These are phyloP conservation scores for Emergomyces orientalis DNA, from an alignment of 2,329 filamentous ascomycete genomes.

Conservation along the genomic window DNA sequence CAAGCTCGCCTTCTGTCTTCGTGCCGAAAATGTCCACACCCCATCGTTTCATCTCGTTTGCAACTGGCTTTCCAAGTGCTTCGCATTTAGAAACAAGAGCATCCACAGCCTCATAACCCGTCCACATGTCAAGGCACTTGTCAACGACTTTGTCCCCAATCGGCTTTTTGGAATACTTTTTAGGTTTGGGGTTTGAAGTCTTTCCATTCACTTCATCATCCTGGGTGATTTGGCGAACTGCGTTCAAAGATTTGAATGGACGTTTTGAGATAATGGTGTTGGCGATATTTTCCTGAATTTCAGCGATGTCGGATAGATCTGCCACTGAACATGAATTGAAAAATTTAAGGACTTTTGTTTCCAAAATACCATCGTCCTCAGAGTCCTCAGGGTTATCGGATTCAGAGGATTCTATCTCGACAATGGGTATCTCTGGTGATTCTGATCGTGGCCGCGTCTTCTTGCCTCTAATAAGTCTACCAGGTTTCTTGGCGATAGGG, in stretches of 20 bases:
- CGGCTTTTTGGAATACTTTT: constrained; percentile 41
- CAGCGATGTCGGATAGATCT: constrained; percentile 74
- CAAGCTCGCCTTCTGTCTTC: constrained; percentile 52
- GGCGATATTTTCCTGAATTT: constrained; percentile 60
- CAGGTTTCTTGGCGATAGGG: constrained; percentile 20
- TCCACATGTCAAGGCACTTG: constrained; percentile 61
- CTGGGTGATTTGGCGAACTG: constrained; percentile 54
- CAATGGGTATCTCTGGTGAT: constrained; percentile 27
- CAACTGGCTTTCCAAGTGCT: constrained; percentile 57
- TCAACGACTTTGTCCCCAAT: constrained; percentile 61
- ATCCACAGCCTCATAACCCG: constrained; percentile 74
- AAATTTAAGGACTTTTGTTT: constrained; percentile 59
- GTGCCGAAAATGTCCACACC: constrained; percentile 56
- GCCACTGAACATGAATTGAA: constrained; percentile 70
- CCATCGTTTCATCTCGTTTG: constrained; percentile 57
- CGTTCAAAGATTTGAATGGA: constrained; percentile 60
- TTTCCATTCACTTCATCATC: constrained; percentile 27
- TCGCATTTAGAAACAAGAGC: constrained; percentile 70
- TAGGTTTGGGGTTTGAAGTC: constrained; percentile 36
- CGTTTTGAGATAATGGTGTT: constrained; percentile 61
- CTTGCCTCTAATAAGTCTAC: constrained; percentile 44
- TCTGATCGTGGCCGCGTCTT: constrained; percentile 27
- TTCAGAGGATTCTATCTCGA: constrained; percentile 39
- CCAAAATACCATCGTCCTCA: constrained; percentile 38
- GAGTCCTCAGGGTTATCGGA: constrained; percentile 26